Evolutionary conservation across 352 stramenopile genomes (phyloP).

Genomic region (Globisporangium recalcitrans): DNA sequence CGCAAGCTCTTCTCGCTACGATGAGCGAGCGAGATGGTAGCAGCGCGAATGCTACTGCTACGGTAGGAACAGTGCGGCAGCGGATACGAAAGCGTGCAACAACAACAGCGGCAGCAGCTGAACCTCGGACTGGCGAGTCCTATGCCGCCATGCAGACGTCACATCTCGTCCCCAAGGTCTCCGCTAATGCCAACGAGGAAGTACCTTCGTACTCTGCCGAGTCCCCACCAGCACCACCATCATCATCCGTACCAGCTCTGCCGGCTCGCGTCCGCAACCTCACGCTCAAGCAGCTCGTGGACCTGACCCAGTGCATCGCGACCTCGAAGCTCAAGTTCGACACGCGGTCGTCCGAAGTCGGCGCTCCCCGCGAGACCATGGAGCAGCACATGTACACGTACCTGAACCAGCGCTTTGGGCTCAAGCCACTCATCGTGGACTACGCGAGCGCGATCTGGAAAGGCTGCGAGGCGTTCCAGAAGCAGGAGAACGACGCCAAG

Average conservation of each 20-base stretch:
- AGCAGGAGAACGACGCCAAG: constrained; percentile 60
- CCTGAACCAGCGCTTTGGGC: constrained; percentile 81
- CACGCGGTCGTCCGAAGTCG: constrained; percentile 26
- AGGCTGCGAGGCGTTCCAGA: constrained; percentile 39
- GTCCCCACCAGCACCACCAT: not conserved
- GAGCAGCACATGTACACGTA: constrained; percentile 90
- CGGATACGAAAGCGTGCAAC: constrained; percentile 21
- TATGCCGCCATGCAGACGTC: not conserved
- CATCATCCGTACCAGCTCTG: not conserved
- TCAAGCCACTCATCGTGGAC: constrained; percentile 68
- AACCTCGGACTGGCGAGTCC: not conserved
- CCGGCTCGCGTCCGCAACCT: constrained; percentile 30
- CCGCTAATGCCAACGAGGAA: not conserved
- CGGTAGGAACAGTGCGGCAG: not conserved
- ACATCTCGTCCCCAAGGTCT: not conserved
- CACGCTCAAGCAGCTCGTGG: constrained; percentile 74
- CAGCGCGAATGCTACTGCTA: not conserved
- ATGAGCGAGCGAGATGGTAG: constrained; percentile 1
- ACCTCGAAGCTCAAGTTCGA: constrained; percentile 73
- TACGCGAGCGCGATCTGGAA: constrained; percentile 84
- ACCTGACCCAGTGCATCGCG: constrained; percentile 69
- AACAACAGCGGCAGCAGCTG: not conserved
- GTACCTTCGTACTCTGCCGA: too few relatives aligned
- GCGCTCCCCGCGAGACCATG: constrained; percentile 70
- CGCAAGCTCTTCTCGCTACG: not conserved